These are phyloP conservation scores for Cicer arietinum DNA, from an alignment of 306 rosid species.

Conservation along the genomic window DNA sequence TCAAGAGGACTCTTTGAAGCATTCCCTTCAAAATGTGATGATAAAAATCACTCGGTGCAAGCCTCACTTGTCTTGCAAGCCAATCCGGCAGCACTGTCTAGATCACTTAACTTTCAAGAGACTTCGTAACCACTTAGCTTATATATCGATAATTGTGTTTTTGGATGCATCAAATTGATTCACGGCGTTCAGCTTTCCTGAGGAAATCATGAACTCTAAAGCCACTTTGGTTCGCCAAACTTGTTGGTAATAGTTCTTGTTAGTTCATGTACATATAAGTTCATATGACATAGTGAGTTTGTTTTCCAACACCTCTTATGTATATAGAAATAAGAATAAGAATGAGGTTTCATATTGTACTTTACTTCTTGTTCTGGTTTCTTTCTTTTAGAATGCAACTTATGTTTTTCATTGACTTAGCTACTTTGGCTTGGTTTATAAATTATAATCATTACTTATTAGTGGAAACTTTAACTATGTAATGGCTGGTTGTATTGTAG, in stretches of 20 bases:
- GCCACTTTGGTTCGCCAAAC: slow-evolving; percentile 28
- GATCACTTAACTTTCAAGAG: slow-evolving; percentile 78
- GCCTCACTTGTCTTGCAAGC: slow-evolving; percentile 64
- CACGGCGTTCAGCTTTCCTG: slow-evolving; percentile 31
- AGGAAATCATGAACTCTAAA: slow-evolving; percentile 28
- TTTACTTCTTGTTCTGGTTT: slow-evolving; percentile 34
- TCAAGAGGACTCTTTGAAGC: slow-evolving; percentile 56
- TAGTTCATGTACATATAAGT: slow-evolving; percentile 41
- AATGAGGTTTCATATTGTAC: slow-evolving; percentile 41
- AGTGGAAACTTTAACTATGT: not conserved
- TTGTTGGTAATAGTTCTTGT: slow-evolving; percentile 35
- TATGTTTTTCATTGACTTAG: not conserved
- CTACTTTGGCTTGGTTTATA: not conserved
- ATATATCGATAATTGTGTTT: slow-evolving; percentile 27
- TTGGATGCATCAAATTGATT: slow-evolving; percentile 34
- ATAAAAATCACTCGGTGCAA: slow-evolving; percentile 47
- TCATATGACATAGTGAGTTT: slow-evolving; percentile 44
- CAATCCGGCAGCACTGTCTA: slow-evolving; percentile 85
- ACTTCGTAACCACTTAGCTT: slow-evolving; percentile 39
- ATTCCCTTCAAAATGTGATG: slow-evolving; percentile 57
- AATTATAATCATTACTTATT: not conserved
- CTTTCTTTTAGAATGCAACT: slow-evolving; percentile 36
- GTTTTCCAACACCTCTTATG: slow-evolving; percentile 36
- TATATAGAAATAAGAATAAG: slow-evolving; percentile 41
- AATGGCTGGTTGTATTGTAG: not conserved